Evolutionary conservation across 1,284 basidiomycete genomes (phyloP).

Genomic region (Wallemia mellicola): DNA sequence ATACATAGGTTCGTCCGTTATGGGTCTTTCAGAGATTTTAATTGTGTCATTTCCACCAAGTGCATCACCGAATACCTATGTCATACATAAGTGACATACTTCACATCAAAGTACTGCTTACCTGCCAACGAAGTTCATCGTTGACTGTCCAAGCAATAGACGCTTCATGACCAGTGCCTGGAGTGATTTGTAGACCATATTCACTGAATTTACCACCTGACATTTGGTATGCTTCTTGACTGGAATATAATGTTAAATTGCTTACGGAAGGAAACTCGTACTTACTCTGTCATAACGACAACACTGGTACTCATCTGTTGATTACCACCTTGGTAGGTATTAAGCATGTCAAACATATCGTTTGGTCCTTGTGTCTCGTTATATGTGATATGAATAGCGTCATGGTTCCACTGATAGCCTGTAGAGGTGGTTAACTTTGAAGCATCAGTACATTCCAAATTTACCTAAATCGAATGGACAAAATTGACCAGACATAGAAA

Average conservation of each 20-base stretch:
- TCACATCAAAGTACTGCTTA: no score
- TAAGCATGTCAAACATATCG: neutral
- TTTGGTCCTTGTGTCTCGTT: neutral
- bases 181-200: neutral
- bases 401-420: neutral
- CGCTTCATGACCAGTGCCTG: neutral
- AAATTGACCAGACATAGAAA: neutral
- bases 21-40: constrained; percentile 36
- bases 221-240: neutral
- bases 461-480: neutral
- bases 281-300: neutral
- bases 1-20: constrained; percentile 57
- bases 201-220: neutral
- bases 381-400: neutral
- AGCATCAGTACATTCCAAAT: no score
- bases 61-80: constrained; percentile 35
- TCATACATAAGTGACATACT: no score
- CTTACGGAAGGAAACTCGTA: no score
- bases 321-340: neutral
- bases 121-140: constrained; percentile 37
- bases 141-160: constrained; percentile 30
- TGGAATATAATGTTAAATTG: no score
- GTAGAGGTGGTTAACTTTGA: no score
- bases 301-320: neutral
- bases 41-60: constrained; percentile 32